Conservation (phyloP, 129 eudicot genomes). For the Logfia minima region DNA sequence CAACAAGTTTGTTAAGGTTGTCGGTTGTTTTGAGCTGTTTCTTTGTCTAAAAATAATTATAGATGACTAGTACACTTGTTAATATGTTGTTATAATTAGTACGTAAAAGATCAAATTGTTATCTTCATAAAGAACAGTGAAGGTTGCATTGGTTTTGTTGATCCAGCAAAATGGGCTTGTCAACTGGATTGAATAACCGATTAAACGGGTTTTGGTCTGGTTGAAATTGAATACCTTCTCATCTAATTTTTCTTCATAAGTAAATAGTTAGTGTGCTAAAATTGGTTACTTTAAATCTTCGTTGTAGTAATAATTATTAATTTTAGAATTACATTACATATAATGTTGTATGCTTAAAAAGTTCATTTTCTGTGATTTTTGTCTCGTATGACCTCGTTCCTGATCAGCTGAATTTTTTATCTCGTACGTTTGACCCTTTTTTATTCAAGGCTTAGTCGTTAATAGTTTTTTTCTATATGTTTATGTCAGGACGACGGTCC, state of each 20-base stretch:
- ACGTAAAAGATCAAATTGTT: neutral
- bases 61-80: neutral
- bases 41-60: neutral
- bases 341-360: neutral
- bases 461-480: neutral
- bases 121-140: too few relatives aligned
- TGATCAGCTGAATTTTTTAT: neutral
- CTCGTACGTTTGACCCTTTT: neutral
- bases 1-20: neutral
- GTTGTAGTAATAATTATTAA: too few relatives aligned
- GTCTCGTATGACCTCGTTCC: neutral
- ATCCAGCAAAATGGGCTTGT: too few relatives aligned
- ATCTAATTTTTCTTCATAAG: neutral
- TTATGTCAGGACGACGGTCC: constrained; percentile 57
- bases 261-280: too few relatives aligned
- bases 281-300: too few relatives aligned
- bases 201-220: neutral
- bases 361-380: neutral
- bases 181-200: neutral
- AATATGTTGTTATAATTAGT: neutral
- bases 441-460: neutral
- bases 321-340: too few relatives aligned
- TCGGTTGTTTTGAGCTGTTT: neutral
- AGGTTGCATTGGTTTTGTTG: too few relatives aligned
- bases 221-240: neutral